Conservation (phyloP, 805 yeast species). For the Lipomyces spencermartinsiae region DNA sequence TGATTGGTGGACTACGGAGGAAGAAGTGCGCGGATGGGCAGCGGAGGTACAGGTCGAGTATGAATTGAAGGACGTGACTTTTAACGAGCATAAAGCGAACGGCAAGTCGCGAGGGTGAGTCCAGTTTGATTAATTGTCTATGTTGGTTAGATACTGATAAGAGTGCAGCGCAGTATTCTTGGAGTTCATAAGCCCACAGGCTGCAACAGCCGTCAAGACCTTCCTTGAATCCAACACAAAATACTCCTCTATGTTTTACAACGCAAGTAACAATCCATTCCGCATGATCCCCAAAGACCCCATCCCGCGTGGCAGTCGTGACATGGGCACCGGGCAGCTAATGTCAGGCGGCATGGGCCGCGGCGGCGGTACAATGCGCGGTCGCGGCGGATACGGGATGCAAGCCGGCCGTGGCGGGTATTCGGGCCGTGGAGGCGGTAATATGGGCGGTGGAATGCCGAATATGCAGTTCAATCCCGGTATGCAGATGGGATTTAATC, state of each 20-base stretch:
- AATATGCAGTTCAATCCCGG: conserved; percentile 15
- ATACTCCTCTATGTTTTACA: conserved; percentile 11
- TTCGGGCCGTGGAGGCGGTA: conserved; percentile 8
- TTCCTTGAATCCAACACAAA: conserved; percentile 21
- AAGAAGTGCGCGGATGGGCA: conserved; percentile 41
- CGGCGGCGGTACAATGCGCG: conserved; percentile 16
- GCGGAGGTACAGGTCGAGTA: conserved; percentile 35
- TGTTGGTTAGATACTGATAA: neutral
- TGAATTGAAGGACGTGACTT: conserved; percentile 38
- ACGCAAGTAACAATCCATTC: conserved; percentile 36
- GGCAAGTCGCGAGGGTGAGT: conserved; percentile 40
- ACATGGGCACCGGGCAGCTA: conserved; percentile 29
- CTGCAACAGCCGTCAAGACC: conserved; percentile 33
- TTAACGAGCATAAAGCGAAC: conserved; percentile 41
- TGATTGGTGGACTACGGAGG: conserved; percentile 41
- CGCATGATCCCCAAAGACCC: conserved; percentile 38
- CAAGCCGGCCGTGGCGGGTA: conserved; percentile 8
- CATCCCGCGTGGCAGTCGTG: conserved; percentile 20
- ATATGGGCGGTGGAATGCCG: conserved; percentile 8
- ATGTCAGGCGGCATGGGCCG: conserved; percentile 7
- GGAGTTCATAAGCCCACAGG: conserved; percentile 36
- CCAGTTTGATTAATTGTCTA: neutral
- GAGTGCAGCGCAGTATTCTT: conserved; percentile 31
- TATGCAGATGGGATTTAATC: conserved; percentile 25
- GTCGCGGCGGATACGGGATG: conserved; percentile 14